Conservation (phyloP, 768 basidiomycete species). For the Phaffia australis region DNA sequence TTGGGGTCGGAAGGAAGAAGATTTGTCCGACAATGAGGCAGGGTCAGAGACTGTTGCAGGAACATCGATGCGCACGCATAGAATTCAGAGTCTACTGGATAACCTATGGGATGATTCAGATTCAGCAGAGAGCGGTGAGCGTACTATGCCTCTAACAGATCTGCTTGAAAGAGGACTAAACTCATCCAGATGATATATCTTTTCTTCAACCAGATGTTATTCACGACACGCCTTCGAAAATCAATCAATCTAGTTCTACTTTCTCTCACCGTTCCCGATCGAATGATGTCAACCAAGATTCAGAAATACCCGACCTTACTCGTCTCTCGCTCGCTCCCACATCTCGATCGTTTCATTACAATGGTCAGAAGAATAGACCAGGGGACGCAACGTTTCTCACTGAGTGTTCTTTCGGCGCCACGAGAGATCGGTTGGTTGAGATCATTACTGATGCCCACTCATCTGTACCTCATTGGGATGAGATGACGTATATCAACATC, state of each 20-base stretch:
- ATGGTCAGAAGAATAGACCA: slow-evolving; percentile 5
- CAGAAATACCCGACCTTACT: neutral
- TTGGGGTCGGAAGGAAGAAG: slow-evolving; percentile 23
- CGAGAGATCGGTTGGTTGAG: slow-evolving; percentile 81
- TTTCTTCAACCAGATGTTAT: slow-evolving; percentile 1
- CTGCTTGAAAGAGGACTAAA: no score
- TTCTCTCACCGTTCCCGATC: slow-evolving; percentile 17
- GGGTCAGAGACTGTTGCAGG: slow-evolving; percentile 33
- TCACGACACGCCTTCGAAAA: slow-evolving; percentile 12
- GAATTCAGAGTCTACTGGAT: slow-evolving; percentile 70
- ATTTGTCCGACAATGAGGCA: slow-evolving; percentile 31
- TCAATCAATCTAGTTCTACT: slow-evolving; percentile 37
- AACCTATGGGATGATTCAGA: slow-evolving; percentile 49
- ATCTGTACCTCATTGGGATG: slow-evolving; percentile 90
- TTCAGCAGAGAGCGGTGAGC: slow-evolving; percentile 35
- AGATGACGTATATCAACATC: slow-evolving; percentile 61
- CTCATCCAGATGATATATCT: no score
- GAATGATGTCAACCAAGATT: neutral
- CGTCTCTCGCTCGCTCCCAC: slow-evolving; percentile 2
- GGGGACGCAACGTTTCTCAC: slow-evolving; percentile 66
- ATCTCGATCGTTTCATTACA: slow-evolving; percentile 23
- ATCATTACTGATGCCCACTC: slow-evolving; percentile 91
- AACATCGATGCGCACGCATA: slow-evolving; percentile 60
- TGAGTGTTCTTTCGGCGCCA: slow-evolving; percentile 89
- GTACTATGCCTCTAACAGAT: slow-evolving; percentile 33